A percentile compares a stretch with the other conserved stretches of the same genome.
These are phyloP conservation scores for Ichthyophthirius multifiliis DNA, from an alignment of 169 alveolate species.

Conservation along the genomic window DNA sequence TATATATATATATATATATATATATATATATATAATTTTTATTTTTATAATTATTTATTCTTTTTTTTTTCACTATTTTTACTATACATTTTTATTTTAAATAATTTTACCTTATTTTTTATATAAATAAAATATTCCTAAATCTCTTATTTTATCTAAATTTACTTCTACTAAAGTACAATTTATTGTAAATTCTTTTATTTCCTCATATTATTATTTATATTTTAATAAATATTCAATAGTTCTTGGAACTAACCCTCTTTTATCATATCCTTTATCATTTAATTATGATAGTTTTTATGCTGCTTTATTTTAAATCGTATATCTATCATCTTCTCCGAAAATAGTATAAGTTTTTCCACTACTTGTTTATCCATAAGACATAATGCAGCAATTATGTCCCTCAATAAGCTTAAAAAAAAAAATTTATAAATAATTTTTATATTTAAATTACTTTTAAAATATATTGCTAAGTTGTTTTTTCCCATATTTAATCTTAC, in stretches of 20 bases:
- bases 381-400: conserved; percentile 24
- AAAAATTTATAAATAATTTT: not conserved
- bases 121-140: conserved; percentile 16
- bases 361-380: conserved; percentile 48
- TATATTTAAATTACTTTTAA: conserved; percentile 1
- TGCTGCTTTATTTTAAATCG: not conserved
- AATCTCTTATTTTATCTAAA: conserved; percentile 37
- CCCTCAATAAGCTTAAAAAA: conserved; percentile 22
- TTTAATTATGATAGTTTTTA: no score
- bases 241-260: conserved; percentile 19
- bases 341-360: conserved; percentile 37
- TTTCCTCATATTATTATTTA: conserved; percentile 40
- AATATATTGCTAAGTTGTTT: conserved; percentile 12
- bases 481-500: not conserved
- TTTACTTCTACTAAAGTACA: conserved; percentile 23
- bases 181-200: conserved; percentile 30
- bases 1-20: no score
- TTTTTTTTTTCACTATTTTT: no score
- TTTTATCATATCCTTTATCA: conserved; percentile 17
- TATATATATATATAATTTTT: no score
- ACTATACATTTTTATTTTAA: no score
- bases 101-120: not conserved
- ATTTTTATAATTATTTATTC: no score
- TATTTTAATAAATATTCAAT: conserved; percentile 21
- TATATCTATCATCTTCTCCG: conserved; percentile 25